phyloP scores from a whole-genome alignment of 805 yeast species.

The Jamesozyma lodderae region DNA sequence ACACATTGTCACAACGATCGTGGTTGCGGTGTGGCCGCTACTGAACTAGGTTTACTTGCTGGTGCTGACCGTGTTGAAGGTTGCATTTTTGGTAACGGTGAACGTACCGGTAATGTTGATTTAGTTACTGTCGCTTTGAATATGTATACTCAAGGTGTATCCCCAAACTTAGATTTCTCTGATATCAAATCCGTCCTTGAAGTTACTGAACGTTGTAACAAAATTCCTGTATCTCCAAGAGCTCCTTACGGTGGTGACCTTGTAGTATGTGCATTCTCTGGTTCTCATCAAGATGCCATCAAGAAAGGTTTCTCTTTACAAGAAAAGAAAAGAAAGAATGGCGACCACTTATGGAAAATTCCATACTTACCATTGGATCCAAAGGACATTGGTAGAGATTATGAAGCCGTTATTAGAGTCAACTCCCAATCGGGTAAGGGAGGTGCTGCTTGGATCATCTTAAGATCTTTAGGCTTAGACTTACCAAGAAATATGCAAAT shows the following conservation, averaged over 20 bases:
- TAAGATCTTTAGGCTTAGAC: constrained; percentile 66
- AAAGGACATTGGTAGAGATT: constrained; percentile 75
- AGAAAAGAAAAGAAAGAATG: constrained; percentile 30
- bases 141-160: constrained; percentile 68
- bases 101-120: constrained; percentile 82
- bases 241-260: constrained; percentile 79
- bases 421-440: constrained; percentile 86
- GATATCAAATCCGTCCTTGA: constrained; percentile 59
- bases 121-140: constrained; percentile 69
- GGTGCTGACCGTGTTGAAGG: constrained; percentile 90
- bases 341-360: constrained; percentile 49
- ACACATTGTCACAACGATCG: constrained; percentile 80
- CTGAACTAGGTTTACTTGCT: constrained; percentile 71
- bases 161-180: constrained; percentile 63
- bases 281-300: constrained; percentile 85
- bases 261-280: constrained; percentile 76
- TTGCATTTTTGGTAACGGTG: constrained; percentile 78
- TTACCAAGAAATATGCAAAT: constrained; percentile 75
- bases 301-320: constrained; percentile 61
- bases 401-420: constrained; percentile 85
- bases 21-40: constrained; percentile 85
- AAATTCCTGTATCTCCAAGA: constrained; percentile 68
- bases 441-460: constrained; percentile 82
- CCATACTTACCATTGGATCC: constrained; percentile 85
- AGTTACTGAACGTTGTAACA: constrained; percentile 69